phyloP scores from a whole-genome alignment of 768 basidiomycete species.

The Lyophyllum shimeji region DNA sequence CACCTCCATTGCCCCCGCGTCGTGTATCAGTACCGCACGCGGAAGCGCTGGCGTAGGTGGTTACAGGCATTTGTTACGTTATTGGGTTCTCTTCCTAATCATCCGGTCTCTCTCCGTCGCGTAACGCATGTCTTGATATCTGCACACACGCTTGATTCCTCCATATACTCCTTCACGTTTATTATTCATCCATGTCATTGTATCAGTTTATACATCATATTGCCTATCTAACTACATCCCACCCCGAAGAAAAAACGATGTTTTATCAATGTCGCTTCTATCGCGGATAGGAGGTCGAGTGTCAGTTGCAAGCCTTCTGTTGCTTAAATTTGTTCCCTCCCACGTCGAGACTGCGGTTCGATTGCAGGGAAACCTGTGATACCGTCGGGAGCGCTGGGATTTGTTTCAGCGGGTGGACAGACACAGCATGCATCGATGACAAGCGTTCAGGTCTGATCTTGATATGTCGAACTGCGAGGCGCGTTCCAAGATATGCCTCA shows the following conservation, averaged over 20 bases:
- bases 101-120: neutral
- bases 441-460: conserved; percentile 2
- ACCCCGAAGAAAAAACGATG: neutral
- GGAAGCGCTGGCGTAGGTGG: conserved; percentile 3
- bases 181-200: neutral
- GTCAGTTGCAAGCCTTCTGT: neutral
- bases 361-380: neutral
- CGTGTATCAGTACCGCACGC: conserved; percentile 9
- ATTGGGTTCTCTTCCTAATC: neutral
- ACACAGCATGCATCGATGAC: neutral
- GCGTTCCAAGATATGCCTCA: neutral
- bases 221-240: conserved; percentile 3
- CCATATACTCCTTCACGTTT: neutral
- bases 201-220: conserved; percentile 1
- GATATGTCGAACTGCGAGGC: neutral
- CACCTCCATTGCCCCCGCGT: conserved; percentile 22
- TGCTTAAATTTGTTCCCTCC: neutral
- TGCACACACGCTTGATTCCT: neutral
- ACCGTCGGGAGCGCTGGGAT: neutral
- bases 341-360: neutral
- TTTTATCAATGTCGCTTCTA: neutral
- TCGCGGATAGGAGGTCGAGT: neutral
- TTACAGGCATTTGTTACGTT: neutral
- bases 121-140: neutral
- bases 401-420: neutral